Percentiles rank a stretch among this genome's conserved stretches.
phyloP scores from a whole-genome alignment of 257 asterid species.

The Salvia hispanica region DNA sequence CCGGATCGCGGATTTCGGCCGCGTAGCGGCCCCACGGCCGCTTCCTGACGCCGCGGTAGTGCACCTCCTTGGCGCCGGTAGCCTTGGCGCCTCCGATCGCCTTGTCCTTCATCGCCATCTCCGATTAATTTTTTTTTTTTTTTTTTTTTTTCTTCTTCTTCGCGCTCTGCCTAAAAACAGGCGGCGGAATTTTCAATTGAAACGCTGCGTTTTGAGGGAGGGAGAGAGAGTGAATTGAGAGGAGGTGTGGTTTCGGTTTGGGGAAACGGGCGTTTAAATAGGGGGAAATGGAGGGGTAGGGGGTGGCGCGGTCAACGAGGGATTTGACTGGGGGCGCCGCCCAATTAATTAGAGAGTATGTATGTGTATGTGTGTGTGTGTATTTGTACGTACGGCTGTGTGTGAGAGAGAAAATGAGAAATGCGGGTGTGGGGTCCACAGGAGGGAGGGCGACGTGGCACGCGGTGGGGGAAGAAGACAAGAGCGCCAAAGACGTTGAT shows the following conservation, averaged over 20 bases:
- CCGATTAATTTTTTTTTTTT: not conserved
- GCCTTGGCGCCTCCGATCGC: conserved; percentile 32
- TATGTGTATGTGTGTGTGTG: conserved; percentile 11
- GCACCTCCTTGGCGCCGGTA: conserved; percentile 60
- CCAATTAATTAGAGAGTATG: conserved; percentile 43
- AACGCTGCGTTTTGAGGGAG: not conserved
- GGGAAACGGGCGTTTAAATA: conserved; percentile 25
- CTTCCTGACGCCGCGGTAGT: conserved; percentile 84
- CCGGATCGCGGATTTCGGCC: conserved; percentile 93
- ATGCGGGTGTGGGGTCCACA: conserved; percentile 29
- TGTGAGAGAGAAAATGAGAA: conserved; percentile 5
- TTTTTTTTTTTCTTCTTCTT: too few species aligned
- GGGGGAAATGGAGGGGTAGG: conserved; percentile 1
- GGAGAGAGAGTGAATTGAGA: not conserved
- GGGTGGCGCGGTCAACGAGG: conserved; percentile 56
- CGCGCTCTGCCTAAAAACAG: too few species aligned
- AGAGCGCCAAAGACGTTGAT: conserved; percentile 39
- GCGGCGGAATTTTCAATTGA: too few species aligned
- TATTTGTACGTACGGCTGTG: conserved; percentile 9
- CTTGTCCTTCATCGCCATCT: conserved; percentile 66
- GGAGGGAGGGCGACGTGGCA: conserved; percentile 50
- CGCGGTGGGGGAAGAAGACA: conserved; percentile 41
- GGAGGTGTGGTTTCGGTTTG: not conserved
- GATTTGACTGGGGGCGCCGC: conserved; percentile 82
- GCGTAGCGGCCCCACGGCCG: conserved; percentile 99